Percentiles rank a stretch among this genome's conserved stretches.
Conservation (phyloP, 345 rosid genomes). For the Salix dunnii region DNA sequence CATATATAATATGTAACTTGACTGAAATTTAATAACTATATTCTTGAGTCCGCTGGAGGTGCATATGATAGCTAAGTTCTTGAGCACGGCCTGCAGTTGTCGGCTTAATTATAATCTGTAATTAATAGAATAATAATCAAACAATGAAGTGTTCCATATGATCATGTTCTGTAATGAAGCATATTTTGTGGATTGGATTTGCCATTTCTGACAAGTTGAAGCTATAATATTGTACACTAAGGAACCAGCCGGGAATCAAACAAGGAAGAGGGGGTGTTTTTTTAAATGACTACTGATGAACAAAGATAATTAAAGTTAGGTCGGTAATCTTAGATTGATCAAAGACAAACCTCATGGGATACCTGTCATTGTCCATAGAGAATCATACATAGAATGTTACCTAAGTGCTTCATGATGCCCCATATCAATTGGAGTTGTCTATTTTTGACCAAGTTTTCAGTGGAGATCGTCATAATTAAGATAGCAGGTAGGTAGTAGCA, state of each 20-base stretch:
- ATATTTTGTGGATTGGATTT: background rate
- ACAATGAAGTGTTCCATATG: slow-evolving; percentile 4
- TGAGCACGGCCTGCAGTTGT: background rate
- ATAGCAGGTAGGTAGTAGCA: background rate
- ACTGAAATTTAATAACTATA: too few relatives aligned
- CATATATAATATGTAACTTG: too few relatives aligned
- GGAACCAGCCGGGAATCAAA: background rate
- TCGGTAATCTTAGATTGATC: background rate
- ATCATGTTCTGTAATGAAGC: background rate
- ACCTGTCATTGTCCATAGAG: background rate
- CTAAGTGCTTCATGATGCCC: background rate
- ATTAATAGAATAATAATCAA: background rate
- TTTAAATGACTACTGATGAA: background rate
- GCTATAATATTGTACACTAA: background rate
- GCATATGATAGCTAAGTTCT: background rate
- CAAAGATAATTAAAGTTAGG: background rate
- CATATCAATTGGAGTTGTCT: background rate
- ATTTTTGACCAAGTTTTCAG: background rate
- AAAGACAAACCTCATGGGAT: slow-evolving; percentile 1
- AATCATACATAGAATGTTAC: background rate
- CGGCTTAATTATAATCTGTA: background rate
- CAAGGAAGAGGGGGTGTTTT: background rate
- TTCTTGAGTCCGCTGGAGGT: background rate
- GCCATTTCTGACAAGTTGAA: background rate
- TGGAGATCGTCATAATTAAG: background rate